These are phyloP conservation scores for Aaosphaeria arxii DNA, from an alignment of 2,329 filamentous ascomycete genomes.

Conservation along the genomic window DNA sequence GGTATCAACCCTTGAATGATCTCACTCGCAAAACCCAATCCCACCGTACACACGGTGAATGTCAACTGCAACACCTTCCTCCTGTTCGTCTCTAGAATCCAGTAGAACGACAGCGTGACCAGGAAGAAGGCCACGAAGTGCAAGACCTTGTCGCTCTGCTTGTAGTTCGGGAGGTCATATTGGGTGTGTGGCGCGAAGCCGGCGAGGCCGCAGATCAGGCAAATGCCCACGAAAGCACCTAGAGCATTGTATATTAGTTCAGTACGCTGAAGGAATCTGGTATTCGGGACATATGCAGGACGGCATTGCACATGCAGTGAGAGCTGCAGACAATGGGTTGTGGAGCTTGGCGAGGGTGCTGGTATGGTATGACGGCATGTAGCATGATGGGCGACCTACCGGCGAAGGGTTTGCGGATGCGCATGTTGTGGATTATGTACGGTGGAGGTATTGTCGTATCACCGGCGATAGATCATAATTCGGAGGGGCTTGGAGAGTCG, in stretches of 20 bases:
- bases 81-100: conserved; percentile 88
- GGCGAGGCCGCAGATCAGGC: conserved; percentile 64
- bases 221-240: conserved; percentile 56
- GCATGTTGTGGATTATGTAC: conserved; percentile 53
- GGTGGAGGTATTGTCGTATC: no score
- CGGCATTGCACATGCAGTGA: conserved; percentile 3
- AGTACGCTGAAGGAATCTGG: neutral
- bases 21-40: conserved; percentile 71
- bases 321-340: neutral
- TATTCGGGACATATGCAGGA: neutral
- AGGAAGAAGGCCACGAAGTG: conserved; percentile 88
- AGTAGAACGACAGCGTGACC: conserved; percentile 87
- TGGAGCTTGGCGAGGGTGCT: neutral
- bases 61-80: conserved; percentile 83
- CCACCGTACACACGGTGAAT: conserved; percentile 71
- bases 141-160: conserved; percentile 77
- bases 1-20: conserved; percentile 72
- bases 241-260: neutral
- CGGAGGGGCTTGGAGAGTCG: no score
- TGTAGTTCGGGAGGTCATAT: conserved; percentile 57
- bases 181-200: conserved; percentile 60
- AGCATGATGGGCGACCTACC: conserved; percentile 54
- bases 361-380: conserved; percentile 10
- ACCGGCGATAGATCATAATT: no score
- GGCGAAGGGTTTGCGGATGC: conserved; percentile 84